phyloP scores from a whole-genome alignment of 2,329 filamentous ascomycete species.

The Ophiostoma montium region DNA sequence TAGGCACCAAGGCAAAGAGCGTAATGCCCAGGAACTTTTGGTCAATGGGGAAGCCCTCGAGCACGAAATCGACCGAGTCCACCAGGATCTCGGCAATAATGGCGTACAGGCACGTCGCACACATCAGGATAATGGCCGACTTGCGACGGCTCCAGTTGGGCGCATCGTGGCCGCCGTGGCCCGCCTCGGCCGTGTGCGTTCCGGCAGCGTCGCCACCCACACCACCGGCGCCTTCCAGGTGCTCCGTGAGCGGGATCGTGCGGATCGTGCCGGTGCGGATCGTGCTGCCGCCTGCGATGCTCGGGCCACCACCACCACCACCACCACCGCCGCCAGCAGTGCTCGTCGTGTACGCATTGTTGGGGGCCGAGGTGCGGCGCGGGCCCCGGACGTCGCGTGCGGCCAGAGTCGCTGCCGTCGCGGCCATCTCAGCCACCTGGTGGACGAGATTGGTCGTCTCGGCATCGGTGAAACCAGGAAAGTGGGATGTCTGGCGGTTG shows the following conservation, averaged over 20 bases:
- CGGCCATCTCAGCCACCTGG: slow-evolving; percentile 86
- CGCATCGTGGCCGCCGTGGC: slow-evolving; percentile 75
- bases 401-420: slow-evolving; percentile 76
- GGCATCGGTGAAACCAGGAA: slow-evolving; percentile 62
- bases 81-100: slow-evolving; percentile 94
- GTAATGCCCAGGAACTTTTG: slow-evolving; percentile 97
- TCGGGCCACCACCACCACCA: not conserved
- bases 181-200: slow-evolving; percentile 20
- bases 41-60: slow-evolving; percentile 80
- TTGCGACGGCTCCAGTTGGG: slow-evolving; percentile 94
- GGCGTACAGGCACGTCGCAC: slow-evolving; percentile 85
- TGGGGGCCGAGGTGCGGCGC: slow-evolving; percentile 9
- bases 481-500: slow-evolving; percentile 27
- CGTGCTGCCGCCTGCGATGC: not conserved
- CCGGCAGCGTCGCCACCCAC: not conserved
- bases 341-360: slow-evolving; percentile 6
- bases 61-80: slow-evolving; percentile 90
- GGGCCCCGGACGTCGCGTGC: slow-evolving; percentile 50
- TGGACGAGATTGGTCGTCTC: slow-evolving; percentile 71
- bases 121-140: slow-evolving; percentile 77
- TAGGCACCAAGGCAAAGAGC: slow-evolving; percentile 89
- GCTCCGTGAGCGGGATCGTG: slow-evolving; percentile 6
- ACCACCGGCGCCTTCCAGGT: not conserved
- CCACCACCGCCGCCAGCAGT: not conserved
- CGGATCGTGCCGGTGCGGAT: slow-evolving; percentile 5